phyloP scores from a whole-genome alignment of 2,329 filamentous ascomycete genomes.

The Venturia pyrina region DNA sequence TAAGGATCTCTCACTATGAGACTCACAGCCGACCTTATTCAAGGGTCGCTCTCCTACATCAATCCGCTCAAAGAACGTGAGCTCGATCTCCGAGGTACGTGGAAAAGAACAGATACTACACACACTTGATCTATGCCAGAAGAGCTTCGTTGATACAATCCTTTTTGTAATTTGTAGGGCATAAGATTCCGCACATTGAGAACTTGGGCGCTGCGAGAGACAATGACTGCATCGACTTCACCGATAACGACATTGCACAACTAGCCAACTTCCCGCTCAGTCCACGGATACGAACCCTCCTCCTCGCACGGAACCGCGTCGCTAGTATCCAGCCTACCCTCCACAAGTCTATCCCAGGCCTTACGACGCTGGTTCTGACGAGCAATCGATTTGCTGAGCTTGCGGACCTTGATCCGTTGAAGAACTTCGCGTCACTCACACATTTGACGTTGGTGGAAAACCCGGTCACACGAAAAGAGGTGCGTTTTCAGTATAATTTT shows the following conservation, averaged over 20 bases:
- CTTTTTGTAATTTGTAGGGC: slow-evolving; percentile 56
- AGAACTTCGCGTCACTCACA: slow-evolving; percentile 57
- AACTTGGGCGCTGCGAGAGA: slow-evolving; percentile 94
- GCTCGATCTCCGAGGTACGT: slow-evolving; percentile 94
- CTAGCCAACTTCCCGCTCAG: slow-evolving; percentile 89
- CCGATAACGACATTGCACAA: slow-evolving; percentile 89
- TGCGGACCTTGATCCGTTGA: slow-evolving; percentile 76
- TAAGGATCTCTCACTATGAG: slow-evolving; percentile 54
- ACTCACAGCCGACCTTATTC: slow-evolving; percentile 90
- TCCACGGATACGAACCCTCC: slow-evolving; percentile 75
- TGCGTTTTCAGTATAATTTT: slow-evolving; percentile 33
- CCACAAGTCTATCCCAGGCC: slow-evolving; percentile 65
- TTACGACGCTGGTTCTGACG: slow-evolving; percentile 72
- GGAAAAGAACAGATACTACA: slow-evolving; percentile 98
- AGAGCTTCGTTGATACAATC: slow-evolving; percentile 77
- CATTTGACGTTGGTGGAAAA: slow-evolving; percentile 79
- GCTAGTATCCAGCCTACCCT: slow-evolving; percentile 68
- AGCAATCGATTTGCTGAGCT: slow-evolving; percentile 76
- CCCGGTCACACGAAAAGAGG: slow-evolving; percentile 86
- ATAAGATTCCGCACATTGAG: slow-evolving; percentile 95
- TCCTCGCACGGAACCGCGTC: slow-evolving; percentile 84
- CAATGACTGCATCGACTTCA: slow-evolving; percentile 95
- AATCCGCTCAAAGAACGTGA: slow-evolving; percentile 98
- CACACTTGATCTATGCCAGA: slow-evolving; percentile 38
- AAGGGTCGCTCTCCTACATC: slow-evolving; percentile 91